Conservation (phyloP, 2,329 filamentous ascomycete genomes). For the Pseudocercospora eumusae region DNA sequence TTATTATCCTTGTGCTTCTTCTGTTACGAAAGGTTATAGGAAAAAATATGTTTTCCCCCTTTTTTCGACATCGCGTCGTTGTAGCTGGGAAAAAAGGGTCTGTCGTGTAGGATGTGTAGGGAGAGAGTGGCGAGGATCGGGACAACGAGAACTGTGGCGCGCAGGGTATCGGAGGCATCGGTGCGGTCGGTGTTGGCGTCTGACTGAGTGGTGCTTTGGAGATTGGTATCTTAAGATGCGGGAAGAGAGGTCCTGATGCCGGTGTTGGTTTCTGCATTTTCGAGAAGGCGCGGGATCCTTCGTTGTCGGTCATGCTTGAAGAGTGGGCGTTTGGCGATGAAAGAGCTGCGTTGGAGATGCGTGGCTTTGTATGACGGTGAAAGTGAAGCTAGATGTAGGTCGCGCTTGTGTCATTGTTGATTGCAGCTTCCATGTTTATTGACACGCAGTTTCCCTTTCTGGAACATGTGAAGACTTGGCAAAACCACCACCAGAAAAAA, state of each 20-base stretch:
- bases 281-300: slow-evolving; percentile 13
- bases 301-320: slow-evolving; percentile 16
- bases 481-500: too few relatives aligned
- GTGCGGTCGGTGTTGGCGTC: background rate
- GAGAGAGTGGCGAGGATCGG: slow-evolving; percentile 16
- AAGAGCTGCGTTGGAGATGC: background rate
- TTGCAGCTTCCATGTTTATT: too few relatives aligned
- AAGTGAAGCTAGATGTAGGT: too few relatives aligned
- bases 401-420: background rate
- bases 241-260: background rate
- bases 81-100: too few relatives aligned
- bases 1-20: too few relatives aligned
- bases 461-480: too few relatives aligned
- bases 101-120: too few relatives aligned
- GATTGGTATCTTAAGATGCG: background rate
- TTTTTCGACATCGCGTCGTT: too few relatives aligned
- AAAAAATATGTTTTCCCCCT: too few relatives aligned
- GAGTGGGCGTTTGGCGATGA: background rate
- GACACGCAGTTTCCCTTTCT: too few relatives aligned
- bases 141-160: slow-evolving; percentile 23
- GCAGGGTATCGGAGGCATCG: too few relatives aligned
- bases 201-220: background rate
- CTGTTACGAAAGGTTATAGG: too few relatives aligned
- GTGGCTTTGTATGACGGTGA: background rate
- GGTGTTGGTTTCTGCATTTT: slow-evolving; percentile 22